Conservation (phyloP, 2,329 filamentous ascomycete genomes). For the Akanthomyces uredinophilus region DNA sequence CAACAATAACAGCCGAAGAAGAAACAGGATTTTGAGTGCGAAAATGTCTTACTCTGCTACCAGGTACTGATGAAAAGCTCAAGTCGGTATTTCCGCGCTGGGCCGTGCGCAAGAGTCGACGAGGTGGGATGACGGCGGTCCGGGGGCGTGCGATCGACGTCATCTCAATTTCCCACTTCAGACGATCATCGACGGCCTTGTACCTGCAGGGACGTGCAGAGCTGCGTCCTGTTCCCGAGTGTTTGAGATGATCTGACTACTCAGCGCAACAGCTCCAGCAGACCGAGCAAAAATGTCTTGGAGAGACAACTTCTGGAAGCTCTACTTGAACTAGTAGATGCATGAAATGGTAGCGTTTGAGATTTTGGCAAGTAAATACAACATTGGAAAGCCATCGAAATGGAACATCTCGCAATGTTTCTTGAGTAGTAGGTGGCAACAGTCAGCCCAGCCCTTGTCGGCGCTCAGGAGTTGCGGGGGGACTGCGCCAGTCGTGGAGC, state of each 20-base stretch:
- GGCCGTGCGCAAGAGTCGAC: no score
- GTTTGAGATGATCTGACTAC: not conserved
- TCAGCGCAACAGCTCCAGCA: not conserved
- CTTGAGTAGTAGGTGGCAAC: not conserved
- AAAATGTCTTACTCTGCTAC: not conserved
- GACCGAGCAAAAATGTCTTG: no score
- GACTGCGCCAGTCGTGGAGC: not conserved
- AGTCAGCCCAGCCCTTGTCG: no score
- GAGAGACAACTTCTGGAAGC: no score
- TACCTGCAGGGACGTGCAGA: not conserved
- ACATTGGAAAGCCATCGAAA: no score
- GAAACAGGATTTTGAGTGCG: not conserved
- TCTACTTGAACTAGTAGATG: no score
- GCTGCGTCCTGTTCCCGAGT: not conserved
- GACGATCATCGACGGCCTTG: not conserved
- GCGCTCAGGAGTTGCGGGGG: no score
- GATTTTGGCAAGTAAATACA: no score
- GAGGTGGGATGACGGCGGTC: not conserved
- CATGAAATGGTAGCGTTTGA: no score
- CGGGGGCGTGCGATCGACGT: not conserved
- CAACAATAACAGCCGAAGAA: not conserved
- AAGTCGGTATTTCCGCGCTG: not conserved
- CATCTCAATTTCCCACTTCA: constrained; percentile 1
- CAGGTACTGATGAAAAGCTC: not conserved
- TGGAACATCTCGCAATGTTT: no score